Evolutionary conservation across 306 rosid genomes (phyloP), one percentile per base, ranked within the genome.

Genomic region (Inga oerstediana): DNA sequence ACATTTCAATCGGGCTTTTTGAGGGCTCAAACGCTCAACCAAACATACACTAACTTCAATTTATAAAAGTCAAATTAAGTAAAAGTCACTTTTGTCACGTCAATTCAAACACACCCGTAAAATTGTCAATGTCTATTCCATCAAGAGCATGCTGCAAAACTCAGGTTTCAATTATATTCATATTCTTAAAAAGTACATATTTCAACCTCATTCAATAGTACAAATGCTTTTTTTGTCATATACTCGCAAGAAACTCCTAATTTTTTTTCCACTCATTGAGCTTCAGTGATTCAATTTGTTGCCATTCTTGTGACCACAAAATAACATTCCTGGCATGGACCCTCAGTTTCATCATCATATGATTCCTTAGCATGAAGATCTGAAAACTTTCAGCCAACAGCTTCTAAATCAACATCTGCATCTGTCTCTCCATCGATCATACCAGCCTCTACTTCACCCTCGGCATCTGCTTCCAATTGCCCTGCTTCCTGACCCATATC

Each of bases 371-470:
- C 48, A 35, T 24, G 71, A 65, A 22, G 9, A 68, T 34, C 35
- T 14, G 51, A 10, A 37, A 80, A 58, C 70, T 73, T 30, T 91
- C 81, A 95, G 81, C 89, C 87, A 79, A 79, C 89, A 43, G 91
- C 77, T 65, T 93, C 94, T 85, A 89, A 88, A 87, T 93, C 97
- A 85, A 78, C 92, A 81, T 95, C 97, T 17, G 90, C 88, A 51
- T 95, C 97, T 2, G 87, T 90, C 86, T 91, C 97, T 70, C 94
- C 99, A 27, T 96, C 99, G 46, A 93, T 92, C 80, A 92, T 91
- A 64, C 93, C 99, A 0, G 93, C 83, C 84, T 92, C 99, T 13
- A 83, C 97, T 85, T 93, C 98, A 9, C 90, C 92, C 85, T 96
- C 98, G 5, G 91, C 90, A 77, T 93, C 99, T 13, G 90, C 88